Base-by-base conservation (phyloP, 768 basidiomycete genomes). In the Daedaleopsis sinensis region DNA sequence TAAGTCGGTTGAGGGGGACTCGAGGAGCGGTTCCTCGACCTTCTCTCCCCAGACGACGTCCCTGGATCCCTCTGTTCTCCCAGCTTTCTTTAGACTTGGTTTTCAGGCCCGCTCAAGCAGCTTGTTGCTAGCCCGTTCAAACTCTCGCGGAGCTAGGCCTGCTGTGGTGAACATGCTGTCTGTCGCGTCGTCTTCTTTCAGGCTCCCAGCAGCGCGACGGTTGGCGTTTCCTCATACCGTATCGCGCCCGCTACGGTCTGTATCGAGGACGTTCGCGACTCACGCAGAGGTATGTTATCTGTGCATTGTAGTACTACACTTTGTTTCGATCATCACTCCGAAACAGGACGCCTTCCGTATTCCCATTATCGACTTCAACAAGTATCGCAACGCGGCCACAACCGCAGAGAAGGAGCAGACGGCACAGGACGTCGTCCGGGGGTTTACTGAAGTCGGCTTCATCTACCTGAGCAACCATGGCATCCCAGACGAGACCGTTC, bases 391-490 rank as follows among this genome's bases (percentile, higher is more conserved):
- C 21, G 79, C 85, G 1, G 68, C 74, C n/a, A 80, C 84, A 0
- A 52, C 68, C 1, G 73, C 77, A 15, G 87, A 90, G 68, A 90
- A 85, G 75, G 80, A 82, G 60, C 70, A 78, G 7, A 82, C 86
- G 0, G 91, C 93, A 3, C 76, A 82, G 48, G 82, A 87, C 64
- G 82, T 95, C 38, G 90, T 90, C 38, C 80, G 81, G 42, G 93
- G 89, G 0, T 91, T 93, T 78, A 93, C 88, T 68, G 82, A 88
- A 57, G 87, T 87, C 58, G 90, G 92, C 0, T 94, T 94, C 68
- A 80, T 94, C 48, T 94, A 94, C 72, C 76, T 95, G 39, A 78
- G 79, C 23, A 84, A 85, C 43, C 90, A 94, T 74, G 90, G 91
- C 2, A 86, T 94, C 55, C 75, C 86, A 19, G 65, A 80, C 36